phyloP scores from a whole-genome alignment of 192 early-diverging fungal species.

The Funneliformis geosporum region DNA sequence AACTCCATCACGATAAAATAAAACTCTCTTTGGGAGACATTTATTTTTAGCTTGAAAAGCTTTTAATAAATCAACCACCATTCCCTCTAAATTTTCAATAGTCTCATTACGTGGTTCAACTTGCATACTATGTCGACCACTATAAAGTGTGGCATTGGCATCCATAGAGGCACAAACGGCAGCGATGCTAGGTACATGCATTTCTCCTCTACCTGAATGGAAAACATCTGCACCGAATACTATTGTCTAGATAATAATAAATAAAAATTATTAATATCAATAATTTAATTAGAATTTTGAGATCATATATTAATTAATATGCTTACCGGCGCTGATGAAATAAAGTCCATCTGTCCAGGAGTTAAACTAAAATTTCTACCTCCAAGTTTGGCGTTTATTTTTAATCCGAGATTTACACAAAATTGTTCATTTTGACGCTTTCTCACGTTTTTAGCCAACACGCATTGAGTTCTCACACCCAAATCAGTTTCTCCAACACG shows the following conservation, averaged over 20 bases:
- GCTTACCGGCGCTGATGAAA: background rate
- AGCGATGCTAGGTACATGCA: constrained; percentile 17
- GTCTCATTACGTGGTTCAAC: constrained; percentile 65
- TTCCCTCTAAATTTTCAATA: constrained; percentile 57
- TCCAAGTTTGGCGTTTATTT: constrained; percentile 9
- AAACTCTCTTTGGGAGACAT: constrained; percentile 67
- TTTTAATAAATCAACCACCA: constrained; percentile 64
- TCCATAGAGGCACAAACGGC: constrained; percentile 52
- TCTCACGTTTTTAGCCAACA: background rate
- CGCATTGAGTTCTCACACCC: background rate
- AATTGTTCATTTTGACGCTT: background rate
- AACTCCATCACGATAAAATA: constrained; percentile 88
- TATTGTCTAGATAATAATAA: background rate
- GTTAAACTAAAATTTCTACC: background rate
- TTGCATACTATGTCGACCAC: constrained; percentile 46
- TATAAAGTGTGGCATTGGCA: constrained; percentile 54
- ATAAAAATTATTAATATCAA: background rate
- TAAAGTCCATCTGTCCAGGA: background rate
- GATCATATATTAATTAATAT: background rate
- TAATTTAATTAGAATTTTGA: no score
- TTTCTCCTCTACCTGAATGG: constrained; percentile 13
- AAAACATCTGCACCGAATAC: constrained; percentile 14
- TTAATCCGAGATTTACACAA: constrained; percentile 2
- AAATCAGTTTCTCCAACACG: background rate
- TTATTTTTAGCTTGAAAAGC: constrained; percentile 53